These are phyloP conservation scores for Chalara sp. DNA, from an alignment of 2,329 filamentous ascomycete genomes.

Conservation along the genomic window DNA sequence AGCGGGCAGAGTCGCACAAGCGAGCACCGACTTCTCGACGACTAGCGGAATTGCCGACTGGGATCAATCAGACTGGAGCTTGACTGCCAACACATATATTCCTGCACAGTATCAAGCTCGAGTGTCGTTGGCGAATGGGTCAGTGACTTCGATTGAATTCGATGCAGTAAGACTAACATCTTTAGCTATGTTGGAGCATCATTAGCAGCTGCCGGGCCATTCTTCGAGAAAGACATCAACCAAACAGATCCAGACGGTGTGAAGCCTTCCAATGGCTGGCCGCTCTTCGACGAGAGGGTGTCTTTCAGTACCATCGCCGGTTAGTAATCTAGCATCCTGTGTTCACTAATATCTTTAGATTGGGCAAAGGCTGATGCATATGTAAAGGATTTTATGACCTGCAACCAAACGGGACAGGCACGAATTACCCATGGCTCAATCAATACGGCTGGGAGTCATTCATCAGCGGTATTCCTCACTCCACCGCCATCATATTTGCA, in stretches of 20 bases:
- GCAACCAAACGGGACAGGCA: conserved; percentile 49
- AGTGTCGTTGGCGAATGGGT: conserved; percentile 27
- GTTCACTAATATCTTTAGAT: neutral
- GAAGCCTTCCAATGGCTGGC: conserved; percentile 54
- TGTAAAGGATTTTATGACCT: conserved; percentile 48
- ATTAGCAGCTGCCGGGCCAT: conserved; percentile 23
- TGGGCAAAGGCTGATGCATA: neutral
- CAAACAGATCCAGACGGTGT: conserved; percentile 22
- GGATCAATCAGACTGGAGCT: conserved; percentile 24
- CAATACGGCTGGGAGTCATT: conserved; percentile 66
- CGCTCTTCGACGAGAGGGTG: conserved; percentile 55
- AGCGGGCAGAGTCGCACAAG: conserved; percentile 3
- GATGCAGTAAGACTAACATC: neutral
- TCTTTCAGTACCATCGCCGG: conserved; percentile 62
- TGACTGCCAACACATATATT: conserved; percentile 19
- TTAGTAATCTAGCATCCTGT: neutral
- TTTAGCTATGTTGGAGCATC: conserved; percentile 26
- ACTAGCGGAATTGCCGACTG: conserved; percentile 17
- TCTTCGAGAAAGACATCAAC: conserved; percentile 26
- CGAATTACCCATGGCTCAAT: conserved; percentile 62
- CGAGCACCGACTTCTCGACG: conserved; percentile 22
- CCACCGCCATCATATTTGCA: conserved; percentile 52
- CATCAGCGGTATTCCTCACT: conserved; percentile 65
- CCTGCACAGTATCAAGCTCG: conserved; percentile 26
- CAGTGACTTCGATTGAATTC: neutral